A percentile compares a stretch with the other conserved stretches of the same genome.
Evolutionary conservation across 2,329 filamentous ascomycete genomes (phyloP).

Genomic region (Fusarium coicis): DNA sequence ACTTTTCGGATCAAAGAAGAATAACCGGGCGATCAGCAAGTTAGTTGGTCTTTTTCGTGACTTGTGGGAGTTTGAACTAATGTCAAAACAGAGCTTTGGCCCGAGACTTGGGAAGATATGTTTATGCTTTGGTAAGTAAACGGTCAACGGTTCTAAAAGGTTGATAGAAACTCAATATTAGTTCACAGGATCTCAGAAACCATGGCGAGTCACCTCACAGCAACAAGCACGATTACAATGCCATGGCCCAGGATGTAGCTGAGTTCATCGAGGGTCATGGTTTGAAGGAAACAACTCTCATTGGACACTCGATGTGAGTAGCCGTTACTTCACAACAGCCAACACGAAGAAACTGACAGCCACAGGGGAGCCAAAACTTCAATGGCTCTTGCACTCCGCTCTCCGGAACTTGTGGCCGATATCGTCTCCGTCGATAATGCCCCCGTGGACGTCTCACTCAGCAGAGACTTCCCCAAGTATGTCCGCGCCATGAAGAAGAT

Average conservation of each 20-base stretch:
- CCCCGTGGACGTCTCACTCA: conserved; percentile 81
- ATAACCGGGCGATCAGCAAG: conserved; percentile 95
- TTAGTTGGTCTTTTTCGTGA: conserved; percentile 57
- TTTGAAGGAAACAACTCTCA: conserved; percentile 77
- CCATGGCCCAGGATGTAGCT: conserved; percentile 85
- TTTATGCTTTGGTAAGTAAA: conserved; percentile 79
- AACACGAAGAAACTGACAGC: neutral
- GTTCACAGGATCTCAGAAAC: conserved; percentile 82
- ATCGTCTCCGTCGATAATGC: conserved; percentile 92
- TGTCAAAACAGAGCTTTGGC: conserved; percentile 72
- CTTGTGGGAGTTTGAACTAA: neutral
- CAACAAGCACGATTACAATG: conserved; percentile 78
- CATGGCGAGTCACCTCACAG: conserved; percentile 91
- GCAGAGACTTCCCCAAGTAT: conserved; percentile 81
- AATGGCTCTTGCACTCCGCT: conserved; percentile 83
- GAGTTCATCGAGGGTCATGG: conserved; percentile 79
- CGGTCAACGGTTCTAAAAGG: neutral
- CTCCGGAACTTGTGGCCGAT: conserved; percentile 73
- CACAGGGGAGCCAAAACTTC: conserved; percentile 87
- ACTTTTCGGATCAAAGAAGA: conserved; percentile 94
- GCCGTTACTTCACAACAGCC: neutral
- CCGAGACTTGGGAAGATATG: conserved; percentile 79
- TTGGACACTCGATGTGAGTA: conserved; percentile 90
- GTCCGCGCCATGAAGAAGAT: conserved; percentile 86
- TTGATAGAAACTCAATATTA: conserved; percentile 25